Evolutionary conservation across 306 rosid species (phyloP).

Genomic region (Glycine tomentella): DNA sequence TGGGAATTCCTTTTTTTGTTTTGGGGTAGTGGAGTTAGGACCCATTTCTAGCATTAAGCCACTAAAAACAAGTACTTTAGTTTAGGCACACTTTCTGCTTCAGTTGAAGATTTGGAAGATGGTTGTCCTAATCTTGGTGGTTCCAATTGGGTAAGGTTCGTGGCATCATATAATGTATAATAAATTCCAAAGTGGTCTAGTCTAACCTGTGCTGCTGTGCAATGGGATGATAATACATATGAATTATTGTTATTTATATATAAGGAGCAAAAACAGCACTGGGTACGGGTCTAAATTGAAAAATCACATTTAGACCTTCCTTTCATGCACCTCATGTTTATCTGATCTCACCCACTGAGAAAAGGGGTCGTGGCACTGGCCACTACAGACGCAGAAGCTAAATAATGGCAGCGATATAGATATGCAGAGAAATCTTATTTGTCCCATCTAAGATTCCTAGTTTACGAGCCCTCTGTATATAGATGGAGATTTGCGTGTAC

Average conservation of each 20-base stretch:
- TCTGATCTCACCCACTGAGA: conserved; percentile 40
- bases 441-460: no score
- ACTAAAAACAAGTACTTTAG: no score
- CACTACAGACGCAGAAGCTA: conserved; percentile 21
- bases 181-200: conserved; percentile 2
- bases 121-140: conserved; percentile 13
- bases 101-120: conserved; percentile 22
- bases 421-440: background rate
- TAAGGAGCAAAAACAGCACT: background rate
- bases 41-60: no score
- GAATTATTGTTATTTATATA: no score
- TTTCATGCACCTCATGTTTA: conserved; percentile 14
- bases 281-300: background rate
- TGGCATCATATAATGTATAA: background rate
- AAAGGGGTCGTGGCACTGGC: conserved; percentile 20
- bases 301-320: background rate
- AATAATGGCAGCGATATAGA: conserved; percentile 10
- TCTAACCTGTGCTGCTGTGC: no score
- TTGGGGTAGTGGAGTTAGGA: no score
- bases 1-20: background rate
- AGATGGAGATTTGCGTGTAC: no score
- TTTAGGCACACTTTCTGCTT: conserved; percentile 31
- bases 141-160: background rate
- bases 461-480: no score
- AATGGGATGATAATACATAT: no score